Evolutionary conservation across 805 yeast genomes (phyloP), one percentile per base, ranked within the genome.

Genomic region (Osmozyma mogii): DNA sequence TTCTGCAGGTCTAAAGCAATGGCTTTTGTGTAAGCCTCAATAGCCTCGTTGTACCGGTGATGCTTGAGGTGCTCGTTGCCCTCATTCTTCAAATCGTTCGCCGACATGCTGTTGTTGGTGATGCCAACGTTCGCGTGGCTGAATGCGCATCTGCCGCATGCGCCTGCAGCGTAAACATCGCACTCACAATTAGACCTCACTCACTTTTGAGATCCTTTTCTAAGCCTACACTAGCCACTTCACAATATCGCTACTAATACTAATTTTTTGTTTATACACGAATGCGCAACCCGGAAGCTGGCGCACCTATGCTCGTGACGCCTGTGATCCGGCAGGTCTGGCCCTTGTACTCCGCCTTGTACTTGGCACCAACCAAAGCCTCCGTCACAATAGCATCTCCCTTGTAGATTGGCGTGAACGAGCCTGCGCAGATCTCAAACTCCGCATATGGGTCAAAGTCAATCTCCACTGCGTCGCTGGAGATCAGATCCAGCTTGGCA

Each of bases 391-490:
- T 56, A 22, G 82, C 78, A 17, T 78, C 60, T 11, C 87, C 92
- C 42, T 70, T 70, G 58, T 88, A 89, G 34, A 92, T 84, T 28
- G 98, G 98, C 6, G 95, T 83, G 48, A 70, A 73, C 12, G 95
- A 76, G 10, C 80, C 70, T 11, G 94, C 83, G 65, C 97, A 92
- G 34, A 92, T 78, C 29, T 82, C 92, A 54, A 88, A 88, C 34
- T 83, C 87, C 3, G 94, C 89, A 53, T 77, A 82, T 32, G 88
- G 94, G 52, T 92, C 96, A 52, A 87, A 92, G 52, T 89, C 94
- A 44, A 88, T 75, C 50, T 85, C 92, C 38, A 88, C 67, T 3
- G 92, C 87, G 60, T 94, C 97, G 30, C 77, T 74, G 2, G 94
- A 82, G 38, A 80, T 61, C 1, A 81, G 58, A 45, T 88, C 96